Percentiles rank a stretch among this genome's conserved stretches.
Evolutionary conservation across 495 filamentous ascomycete species (phyloP).

Genomic region (Talaromyces nanjingensis): DNA sequence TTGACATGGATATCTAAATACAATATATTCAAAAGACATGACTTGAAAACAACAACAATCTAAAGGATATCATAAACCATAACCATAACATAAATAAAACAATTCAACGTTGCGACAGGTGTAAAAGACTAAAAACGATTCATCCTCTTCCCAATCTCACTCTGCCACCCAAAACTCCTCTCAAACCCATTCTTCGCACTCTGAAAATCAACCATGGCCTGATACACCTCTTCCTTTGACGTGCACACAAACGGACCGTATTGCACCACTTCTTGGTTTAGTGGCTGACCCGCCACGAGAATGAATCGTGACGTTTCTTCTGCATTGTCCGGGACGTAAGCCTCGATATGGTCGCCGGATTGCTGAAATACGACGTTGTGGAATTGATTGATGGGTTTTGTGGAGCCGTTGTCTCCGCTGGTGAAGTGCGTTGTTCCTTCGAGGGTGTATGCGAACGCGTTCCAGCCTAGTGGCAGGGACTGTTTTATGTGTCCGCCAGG

Average conservation of each 20-base stretch:
- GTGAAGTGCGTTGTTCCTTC: slow-evolving; percentile 64
- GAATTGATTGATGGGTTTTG: slow-evolving; percentile 56
- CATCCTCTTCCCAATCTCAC: slow-evolving; percentile 91
- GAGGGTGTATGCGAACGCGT: slow-evolving; percentile 81
- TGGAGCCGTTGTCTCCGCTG: slow-evolving; percentile 33
- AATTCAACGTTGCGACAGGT: not conserved
- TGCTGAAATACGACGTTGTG: slow-evolving; percentile 90
- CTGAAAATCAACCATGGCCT: slow-evolving; percentile 87
- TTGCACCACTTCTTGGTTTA: slow-evolving; percentile 91
- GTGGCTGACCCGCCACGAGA: slow-evolving; percentile 74
- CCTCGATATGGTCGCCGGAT: slow-evolving; percentile 64
- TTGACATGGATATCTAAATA: not conserved
- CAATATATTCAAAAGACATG: not conserved
- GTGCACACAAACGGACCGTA: slow-evolving; percentile 93
- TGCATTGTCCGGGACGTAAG: slow-evolving; percentile 60
- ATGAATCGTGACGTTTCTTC: slow-evolving; percentile 64
- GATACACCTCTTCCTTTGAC: slow-evolving; percentile 75
- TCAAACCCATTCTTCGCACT: slow-evolving; percentile 85
- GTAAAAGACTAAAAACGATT: slow-evolving; percentile 10
- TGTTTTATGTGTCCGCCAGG: slow-evolving; percentile 73
- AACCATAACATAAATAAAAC: not conserved
- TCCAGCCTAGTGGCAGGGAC: slow-evolving; percentile 74
- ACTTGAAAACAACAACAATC: not conserved
- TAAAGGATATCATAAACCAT: not conserved
- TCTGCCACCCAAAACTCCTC: slow-evolving; percentile 72